Base-by-base conservation (phyloP, 805 yeast species). In the Schwanniomyces occidentalis region DNA sequence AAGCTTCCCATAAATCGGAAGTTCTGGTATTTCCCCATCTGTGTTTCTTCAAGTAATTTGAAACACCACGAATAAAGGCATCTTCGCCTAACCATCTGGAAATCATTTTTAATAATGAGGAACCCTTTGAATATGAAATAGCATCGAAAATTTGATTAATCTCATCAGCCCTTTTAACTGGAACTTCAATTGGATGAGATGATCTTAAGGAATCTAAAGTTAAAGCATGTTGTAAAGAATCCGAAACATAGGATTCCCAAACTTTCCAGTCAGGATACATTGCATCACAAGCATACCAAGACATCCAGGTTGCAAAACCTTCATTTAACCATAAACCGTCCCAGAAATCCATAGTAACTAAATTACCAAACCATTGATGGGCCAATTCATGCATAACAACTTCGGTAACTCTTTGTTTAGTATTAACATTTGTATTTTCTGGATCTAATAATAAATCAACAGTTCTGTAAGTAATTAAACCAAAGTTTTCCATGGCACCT, bases 311-410 rank as follows among this genome's bases (percentile, higher is more conserved):
- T 31, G 95, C 95, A 49, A 85, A 86, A 29, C 93, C 91, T 66
- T 85, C 95, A 56, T 85, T 85, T 50, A 85, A 74, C 91, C 93
- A 85, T 52, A 85, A 73, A 46, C 87, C 91, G 61, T 84, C 87
- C 95, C 95, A 85, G 82, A 87, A 85, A 54, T 85, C 90, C 95
- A 85, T 85, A 35, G 95, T 85, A 41, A 85, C 95, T 62, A 85
- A 71, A 61, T 85, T 82, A 56, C 95, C 95, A 52, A 85, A 85
- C 95, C 95, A 85, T 68, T 85, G 95, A 61, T 85, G 95, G 32
- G 95, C 93, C 65, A 85, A 73, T 65, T 85, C 95, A 65, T 85
- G 95, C 66, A 82, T 86, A 28, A 85, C 89, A 31, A 85, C 93
- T 54, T 85, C 91, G 23, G 89, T 84, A 24, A 85, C 93, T 58